These are phyloP conservation scores for Cytospora chrysosperma DNA, from an alignment of 2,329 filamentous ascomycete genomes.

Conservation along the genomic window DNA sequence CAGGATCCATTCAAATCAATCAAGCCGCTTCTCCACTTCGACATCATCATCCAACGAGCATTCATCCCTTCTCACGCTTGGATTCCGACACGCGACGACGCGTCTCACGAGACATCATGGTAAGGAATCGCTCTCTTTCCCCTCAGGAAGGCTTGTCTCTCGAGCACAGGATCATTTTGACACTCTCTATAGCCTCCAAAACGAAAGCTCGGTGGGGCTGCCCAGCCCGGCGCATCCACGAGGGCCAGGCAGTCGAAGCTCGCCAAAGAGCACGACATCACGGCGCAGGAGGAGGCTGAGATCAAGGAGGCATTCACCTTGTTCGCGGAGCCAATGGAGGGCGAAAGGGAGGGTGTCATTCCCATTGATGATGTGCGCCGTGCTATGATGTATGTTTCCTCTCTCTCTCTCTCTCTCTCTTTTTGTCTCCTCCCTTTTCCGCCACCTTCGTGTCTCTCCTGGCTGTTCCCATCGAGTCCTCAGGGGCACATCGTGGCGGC, in stretches of 20 bases:
- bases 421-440: too few species aligned
- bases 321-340: slow-evolving; percentile 69
- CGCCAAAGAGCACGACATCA: slow-evolving; percentile 87
- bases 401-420: background rate
- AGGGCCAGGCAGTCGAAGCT: slow-evolving; percentile 74
- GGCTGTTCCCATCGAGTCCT: background rate
- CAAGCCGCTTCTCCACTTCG: slow-evolving; percentile 12
- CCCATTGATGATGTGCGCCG: slow-evolving; percentile 67
- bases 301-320: slow-evolving; percentile 88
- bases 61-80: background rate
- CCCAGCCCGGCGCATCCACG: slow-evolving; percentile 31
- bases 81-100: slow-evolving; percentile 13
- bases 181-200: slow-evolving; percentile 47
- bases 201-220: slow-evolving; percentile 43
- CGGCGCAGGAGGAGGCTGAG: slow-evolving; percentile 79
- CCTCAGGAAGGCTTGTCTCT: too few species aligned
- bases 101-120: slow-evolving; percentile 16
- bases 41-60: slow-evolving; percentile 20
- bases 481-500: background rate
- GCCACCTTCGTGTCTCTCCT: background rate
- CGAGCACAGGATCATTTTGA: background rate
- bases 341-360: slow-evolving; percentile 71
- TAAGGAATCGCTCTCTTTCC: background rate
- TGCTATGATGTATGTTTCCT: slow-evolving; percentile 63
- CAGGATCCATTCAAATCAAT: too few species aligned